Percentiles rank a stretch among this genome's conserved stretches.
These are phyloP conservation scores for Sphagnum contortum DNA, from an alignment of 225 moss, liverwort and hornwort species.

Conservation along the genomic window DNA sequence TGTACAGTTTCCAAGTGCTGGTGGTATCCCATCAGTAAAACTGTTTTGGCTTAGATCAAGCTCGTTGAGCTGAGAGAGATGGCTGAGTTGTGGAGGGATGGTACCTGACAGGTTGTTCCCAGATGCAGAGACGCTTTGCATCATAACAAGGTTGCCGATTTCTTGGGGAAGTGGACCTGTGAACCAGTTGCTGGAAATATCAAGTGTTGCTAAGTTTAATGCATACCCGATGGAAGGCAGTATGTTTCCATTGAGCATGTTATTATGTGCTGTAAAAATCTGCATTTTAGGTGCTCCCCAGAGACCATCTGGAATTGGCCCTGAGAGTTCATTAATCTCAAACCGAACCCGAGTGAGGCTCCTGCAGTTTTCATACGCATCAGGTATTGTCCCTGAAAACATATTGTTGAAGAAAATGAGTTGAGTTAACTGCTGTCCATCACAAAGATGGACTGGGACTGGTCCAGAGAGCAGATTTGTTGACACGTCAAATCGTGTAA, in stretches of 20 bases:
- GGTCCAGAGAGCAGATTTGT: slow-evolving; percentile 26
- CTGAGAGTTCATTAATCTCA: slow-evolving; percentile 21
- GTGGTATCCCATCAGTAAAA: slow-evolving; percentile 40
- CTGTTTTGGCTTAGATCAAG: slow-evolving; percentile 50
- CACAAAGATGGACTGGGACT: slow-evolving; percentile 23
- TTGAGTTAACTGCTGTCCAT: slow-evolving; percentile 12
- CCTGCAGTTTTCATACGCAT: no score
- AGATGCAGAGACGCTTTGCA: slow-evolving; percentile 46
- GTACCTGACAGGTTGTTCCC: slow-evolving; percentile 42
- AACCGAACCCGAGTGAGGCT: no score
- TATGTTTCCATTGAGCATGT: no score
- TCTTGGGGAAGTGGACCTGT: slow-evolving; percentile 40
- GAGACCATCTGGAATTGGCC: slow-evolving; percentile 12
- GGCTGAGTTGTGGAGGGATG: slow-evolving; percentile 36
- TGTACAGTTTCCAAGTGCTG: slow-evolving; percentile 41
- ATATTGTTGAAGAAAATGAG: slow-evolving; percentile 18
- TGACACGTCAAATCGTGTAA: slow-evolving; percentile 24
- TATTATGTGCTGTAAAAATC: no score
- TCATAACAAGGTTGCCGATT: slow-evolving; percentile 33
- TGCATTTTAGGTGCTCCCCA: no score
- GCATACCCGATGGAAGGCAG: slow-evolving; percentile 22
- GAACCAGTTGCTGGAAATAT: slow-evolving; percentile 59
- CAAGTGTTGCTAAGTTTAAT: slow-evolving; percentile 28
- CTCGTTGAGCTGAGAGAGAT: slow-evolving; percentile 34
- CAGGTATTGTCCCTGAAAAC: no score